Evolutionary conservation across 2,329 filamentous ascomycete species (phyloP), one percentile per base, ranked within the genome.

Genomic region (Juglanconis sp.): DNA sequence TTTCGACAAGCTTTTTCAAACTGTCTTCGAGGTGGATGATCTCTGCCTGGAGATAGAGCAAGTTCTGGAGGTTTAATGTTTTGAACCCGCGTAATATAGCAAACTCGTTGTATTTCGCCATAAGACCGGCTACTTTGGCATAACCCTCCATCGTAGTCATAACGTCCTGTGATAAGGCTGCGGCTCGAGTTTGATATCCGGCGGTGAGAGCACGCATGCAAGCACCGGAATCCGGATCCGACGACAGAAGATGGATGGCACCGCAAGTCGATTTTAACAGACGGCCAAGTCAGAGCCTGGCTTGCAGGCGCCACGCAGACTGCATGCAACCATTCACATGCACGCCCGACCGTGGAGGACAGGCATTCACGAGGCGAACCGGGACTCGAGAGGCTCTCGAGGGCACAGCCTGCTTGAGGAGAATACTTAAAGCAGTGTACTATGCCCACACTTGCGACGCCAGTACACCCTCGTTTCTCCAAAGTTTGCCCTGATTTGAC

Each of bases 31-130:
- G 60, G 32, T 69, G 53, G 0, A 65, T 60, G 17, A 72, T 57
- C 57, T 73, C 69, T 3, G 68, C 70, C 58, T 73, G 71, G 24
- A 68, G 51, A 50, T 69, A 71, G 4, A 73, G 65, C 4, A 72
- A 36, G 51, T 68, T 68, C 30, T 67, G 64, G 7, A 60, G 53
- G 54, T 72, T 70, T 7, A 72, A 60, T 9, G 54, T 34, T 30
- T 63, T 56, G 56, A 72, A 73, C 1, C 70, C 65, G 42, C 68
- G 64, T 15, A 71, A 65, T 0, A 71, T 68, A 5, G 68, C 67
- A 40, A 66, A 56, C 53, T 69, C 65, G 10, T 58, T 46, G 36
- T 68, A 57, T 7, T 65, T 68, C 1, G 67, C 65, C 54, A 76
- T 70, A 2, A 74, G 63, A 6, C 53, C 47, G 0, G 68, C 65